A percentile compares a stretch with the other conserved stretches of the same genome.
These are phyloP conservation scores for Candida sonorensis DNA, from an alignment of 805 yeast genomes.

Conservation along the genomic window DNA sequence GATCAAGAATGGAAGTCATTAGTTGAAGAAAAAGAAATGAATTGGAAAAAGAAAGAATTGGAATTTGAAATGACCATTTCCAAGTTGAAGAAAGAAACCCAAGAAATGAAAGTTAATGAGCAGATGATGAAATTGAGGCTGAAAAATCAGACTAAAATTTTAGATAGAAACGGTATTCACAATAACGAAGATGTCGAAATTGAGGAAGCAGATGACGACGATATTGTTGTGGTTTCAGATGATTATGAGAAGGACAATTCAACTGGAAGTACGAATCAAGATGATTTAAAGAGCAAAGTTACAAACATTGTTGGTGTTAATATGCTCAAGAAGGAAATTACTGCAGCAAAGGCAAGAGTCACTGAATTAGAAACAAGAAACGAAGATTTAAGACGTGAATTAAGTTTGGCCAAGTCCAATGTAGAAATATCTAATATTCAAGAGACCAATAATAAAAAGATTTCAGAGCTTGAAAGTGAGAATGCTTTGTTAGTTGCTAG, in stretches of 20 bases:
- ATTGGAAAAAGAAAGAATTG: constrained; percentile 56
- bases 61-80: constrained; percentile 45
- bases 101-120: constrained; percentile 56
- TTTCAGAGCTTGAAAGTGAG: constrained; percentile 59
- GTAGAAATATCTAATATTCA: constrained; percentile 36
- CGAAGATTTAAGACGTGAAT: constrained; percentile 61
- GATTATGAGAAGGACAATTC: too few species aligned
- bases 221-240: too few species aligned
- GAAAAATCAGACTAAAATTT: constrained; percentile 38
- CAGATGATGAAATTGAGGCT: constrained; percentile 60
- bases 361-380: constrained; percentile 72
- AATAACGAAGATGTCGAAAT: constrained; percentile 17
- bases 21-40: constrained; percentile 65
- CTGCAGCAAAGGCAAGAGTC: constrained; percentile 58
- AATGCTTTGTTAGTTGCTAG: constrained; percentile 56
- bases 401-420: constrained; percentile 46
- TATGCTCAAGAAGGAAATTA: constrained; percentile 73
- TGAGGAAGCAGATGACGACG: constrained; percentile 9
- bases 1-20: constrained; percentile 65
- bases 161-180: constrained; percentile 28
- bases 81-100: constrained; percentile 47
- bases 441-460: constrained; percentile 37
- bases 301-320: too few species aligned
- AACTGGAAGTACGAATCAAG: too few species aligned
- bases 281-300: constrained; percentile 46